phyloP scores from a whole-genome alignment of 345 rosid species.

The Pelargonium nanum region DNA sequence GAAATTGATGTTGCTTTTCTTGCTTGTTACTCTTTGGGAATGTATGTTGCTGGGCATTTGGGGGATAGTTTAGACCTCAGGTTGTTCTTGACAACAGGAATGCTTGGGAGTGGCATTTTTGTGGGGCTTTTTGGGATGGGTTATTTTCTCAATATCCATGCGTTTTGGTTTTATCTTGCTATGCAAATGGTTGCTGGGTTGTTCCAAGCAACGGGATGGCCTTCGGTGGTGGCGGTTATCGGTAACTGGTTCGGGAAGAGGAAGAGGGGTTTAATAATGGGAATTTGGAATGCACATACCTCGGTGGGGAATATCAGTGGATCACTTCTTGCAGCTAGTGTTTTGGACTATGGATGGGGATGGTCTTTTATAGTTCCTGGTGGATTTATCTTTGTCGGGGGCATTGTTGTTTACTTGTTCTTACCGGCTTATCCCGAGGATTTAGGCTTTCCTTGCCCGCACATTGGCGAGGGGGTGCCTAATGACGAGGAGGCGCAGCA shows the following conservation, averaged over 20 bases:
- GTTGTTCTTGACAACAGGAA: constrained; percentile 71
- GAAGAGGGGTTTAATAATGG: constrained; percentile 95
- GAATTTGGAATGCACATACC: constrained; percentile 95
- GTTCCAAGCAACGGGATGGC: constrained; percentile 96
- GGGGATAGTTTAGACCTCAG: constrained; percentile 82
- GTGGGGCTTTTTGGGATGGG: constrained; percentile 91
- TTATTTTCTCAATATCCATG: constrained; percentile 67
- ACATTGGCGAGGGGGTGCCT: constrained; percentile 9
- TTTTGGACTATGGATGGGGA: constrained; percentile 89
- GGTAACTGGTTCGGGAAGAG: constrained; percentile 92
- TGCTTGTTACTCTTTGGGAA: constrained; percentile 75
- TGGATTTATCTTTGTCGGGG: constrained; percentile 51
- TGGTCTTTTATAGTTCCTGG: constrained; percentile 89
- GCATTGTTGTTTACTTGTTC: constrained; percentile 64
- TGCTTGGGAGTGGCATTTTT: constrained; percentile 86
- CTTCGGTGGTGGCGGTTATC: constrained; percentile 91
- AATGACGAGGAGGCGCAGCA: constrained; percentile 34
- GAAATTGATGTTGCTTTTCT: constrained; percentile 85
- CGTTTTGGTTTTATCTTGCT: constrained; percentile 48
- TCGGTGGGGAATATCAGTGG: constrained; percentile 85
- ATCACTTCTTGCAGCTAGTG: constrained; percentile 83
- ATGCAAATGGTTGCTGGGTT: constrained; percentile 90
- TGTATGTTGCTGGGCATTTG: constrained; percentile 88
- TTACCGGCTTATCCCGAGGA: constrained; percentile 92
- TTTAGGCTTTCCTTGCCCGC: constrained; percentile 50